These are phyloP conservation scores for Puccinia triticina DNA, from an alignment of 1,284 basidiomycete genomes.

Conservation along the genomic window DNA sequence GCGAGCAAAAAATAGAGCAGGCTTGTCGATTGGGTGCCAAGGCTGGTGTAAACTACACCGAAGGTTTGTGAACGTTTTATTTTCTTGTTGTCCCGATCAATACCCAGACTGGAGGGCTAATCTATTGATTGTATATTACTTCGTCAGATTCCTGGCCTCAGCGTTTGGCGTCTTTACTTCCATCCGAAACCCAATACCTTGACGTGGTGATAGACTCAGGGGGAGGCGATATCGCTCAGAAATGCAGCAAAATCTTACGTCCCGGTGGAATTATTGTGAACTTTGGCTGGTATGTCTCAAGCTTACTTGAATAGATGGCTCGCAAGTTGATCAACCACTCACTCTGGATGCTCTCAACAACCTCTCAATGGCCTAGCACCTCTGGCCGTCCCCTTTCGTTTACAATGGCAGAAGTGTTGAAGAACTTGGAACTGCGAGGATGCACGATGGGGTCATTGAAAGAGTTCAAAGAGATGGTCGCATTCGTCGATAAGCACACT, in stretches of 20 bases:
- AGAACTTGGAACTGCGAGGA: slow-evolving; percentile 31
- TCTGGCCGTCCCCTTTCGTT: slow-evolving; percentile 18
- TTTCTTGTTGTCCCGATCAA: not conserved
- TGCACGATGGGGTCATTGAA: slow-evolving; percentile 39
- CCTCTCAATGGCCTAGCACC: slow-evolving; percentile 4
- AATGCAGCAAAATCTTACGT: slow-evolving; percentile 28
- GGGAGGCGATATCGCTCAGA: slow-evolving; percentile 42
- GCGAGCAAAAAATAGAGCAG: slow-evolving; percentile 19
- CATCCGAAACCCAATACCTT: slow-evolving; percentile 3
- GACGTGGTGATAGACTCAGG: slow-evolving; percentile 46
- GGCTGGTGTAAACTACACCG: slow-evolving; percentile 43
- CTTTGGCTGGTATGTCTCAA: slow-evolving; percentile 43
- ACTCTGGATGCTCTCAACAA: not conserved
- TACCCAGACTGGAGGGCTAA: not conserved
- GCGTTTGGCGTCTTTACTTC: slow-evolving; percentile 16
- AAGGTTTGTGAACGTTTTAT: slow-evolving; percentile 9
- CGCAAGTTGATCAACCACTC: not conserved
- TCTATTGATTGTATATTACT: not conserved
- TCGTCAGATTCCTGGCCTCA: slow-evolving; percentile 32
- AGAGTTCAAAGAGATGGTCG: slow-evolving; percentile 46
- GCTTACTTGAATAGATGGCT: too few relatives aligned
- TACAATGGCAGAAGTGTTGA: slow-evolving; percentile 41
- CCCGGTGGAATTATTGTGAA: slow-evolving; percentile 31
- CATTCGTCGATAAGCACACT: slow-evolving; percentile 30
- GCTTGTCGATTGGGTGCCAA: slow-evolving; percentile 36